phyloP scores from a whole-genome alignment of 208 protist species.

The Entamoeba dispar region DNA sequence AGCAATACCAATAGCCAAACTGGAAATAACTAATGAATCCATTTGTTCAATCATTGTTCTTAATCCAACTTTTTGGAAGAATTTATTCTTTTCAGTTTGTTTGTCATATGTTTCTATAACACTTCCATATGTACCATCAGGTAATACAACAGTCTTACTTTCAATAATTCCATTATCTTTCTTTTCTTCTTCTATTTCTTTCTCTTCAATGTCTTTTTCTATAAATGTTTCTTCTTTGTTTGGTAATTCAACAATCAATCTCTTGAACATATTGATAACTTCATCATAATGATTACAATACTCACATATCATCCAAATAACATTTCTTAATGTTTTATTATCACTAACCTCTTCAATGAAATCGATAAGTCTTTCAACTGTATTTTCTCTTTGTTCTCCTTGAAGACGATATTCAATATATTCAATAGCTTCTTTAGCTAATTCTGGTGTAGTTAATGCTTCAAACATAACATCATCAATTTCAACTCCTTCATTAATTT shows the following conservation, averaged over 20 bases:
- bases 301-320: not conserved
- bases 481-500: not conserved
- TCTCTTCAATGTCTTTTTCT: not conserved
- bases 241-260: not conserved
- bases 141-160: not conserved
- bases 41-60: not conserved
- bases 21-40: not conserved
- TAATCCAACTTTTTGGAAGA: not conserved
- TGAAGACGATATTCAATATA: not conserved
- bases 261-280: not conserved
- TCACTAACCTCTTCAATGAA: not conserved
- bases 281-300: not conserved
- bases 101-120: not conserved
- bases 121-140: not conserved
- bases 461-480: not conserved
- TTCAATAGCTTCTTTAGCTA: not conserved
- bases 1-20: not conserved
- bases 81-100: not conserved
- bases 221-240: not conserved
- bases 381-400: not conserved
- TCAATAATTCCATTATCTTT: not conserved
- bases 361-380: not conserved
- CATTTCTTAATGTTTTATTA: not conserved
- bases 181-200: not conserved
- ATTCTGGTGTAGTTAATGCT: not conserved